Base-by-base conservation (phyloP, 2,329 filamentous ascomycete genomes). In the Trichoderma aggressivum region DNA sequence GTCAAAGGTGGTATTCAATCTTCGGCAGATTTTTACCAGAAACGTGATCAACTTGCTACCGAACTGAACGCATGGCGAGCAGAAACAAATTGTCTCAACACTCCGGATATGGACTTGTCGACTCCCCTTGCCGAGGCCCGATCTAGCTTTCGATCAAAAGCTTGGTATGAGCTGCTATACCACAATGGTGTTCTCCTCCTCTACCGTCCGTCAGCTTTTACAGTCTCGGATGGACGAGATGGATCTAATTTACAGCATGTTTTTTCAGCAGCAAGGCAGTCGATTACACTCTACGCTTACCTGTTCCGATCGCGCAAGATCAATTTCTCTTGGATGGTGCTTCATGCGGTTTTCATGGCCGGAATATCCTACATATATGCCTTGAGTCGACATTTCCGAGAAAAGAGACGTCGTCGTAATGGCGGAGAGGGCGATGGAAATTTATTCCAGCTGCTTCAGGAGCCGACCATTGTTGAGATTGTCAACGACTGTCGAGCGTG, bases 241-340 rank as follows among this genome's bases (percentile, higher is more conserved):
- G 74, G 75, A 47, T 62, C 72, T 6, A 72, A 76, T 0, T 72
- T 83, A 0, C 81, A 82, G 43, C 78, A 79, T 26, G 79, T 84
- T 16, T 84, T 82, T 59, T 76, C 78, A 18, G 80, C 82, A 0
- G 78, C 83, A 1, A 77, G 79, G 28, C 76, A 82, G 21, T 76
- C 82, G 0, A 84, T 86, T 56, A 78, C 76, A 2, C 75, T 84
- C 0, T 86, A 86, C 65, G 79, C 84, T 0, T 80, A 79, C 21
- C 74, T 86, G 0, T 83, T 85, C 62, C 80, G 81, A 7, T 82
- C 81, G 0, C 78, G 82, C 5, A 82, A 81, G 59, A 82, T 86
- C 70, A 86, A 86, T 73, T 86, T 82, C 55, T 82, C 81, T 0
- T 86, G 84, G 84, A 82, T 86, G 30, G 84, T 84, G 0, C 79